A percentile compares a stretch with the other conserved stretches of the same genome.
Evolutionary conservation across 1,284 basidiomycete species (phyloP).

Genomic region (Fomitopsis betulina): DNA sequence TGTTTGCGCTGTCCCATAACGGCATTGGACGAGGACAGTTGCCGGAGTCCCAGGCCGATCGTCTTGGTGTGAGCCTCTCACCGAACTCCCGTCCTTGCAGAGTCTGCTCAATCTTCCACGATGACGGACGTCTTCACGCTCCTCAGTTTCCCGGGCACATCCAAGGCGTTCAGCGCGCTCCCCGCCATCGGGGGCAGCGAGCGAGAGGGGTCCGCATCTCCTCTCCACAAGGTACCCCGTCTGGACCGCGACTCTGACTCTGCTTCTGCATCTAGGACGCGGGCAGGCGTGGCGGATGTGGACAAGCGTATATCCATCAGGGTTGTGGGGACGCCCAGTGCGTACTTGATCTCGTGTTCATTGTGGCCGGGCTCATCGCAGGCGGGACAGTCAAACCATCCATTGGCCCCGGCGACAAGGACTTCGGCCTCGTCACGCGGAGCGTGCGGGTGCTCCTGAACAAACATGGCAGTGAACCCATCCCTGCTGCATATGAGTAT

Average conservation of each 20-base stretch:
- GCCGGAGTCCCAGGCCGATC: background rate
- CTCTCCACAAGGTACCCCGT: constrained; percentile 63
- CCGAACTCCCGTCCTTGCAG: background rate
- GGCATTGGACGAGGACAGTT: background rate
- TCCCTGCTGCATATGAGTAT: constrained; percentile 48
- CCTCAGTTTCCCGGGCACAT: constrained; percentile 48
- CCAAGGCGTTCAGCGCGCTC: constrained; percentile 51
- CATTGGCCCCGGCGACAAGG: constrained; percentile 14
- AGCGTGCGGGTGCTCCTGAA: constrained; percentile 43
- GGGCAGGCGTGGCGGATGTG: constrained; percentile 23
- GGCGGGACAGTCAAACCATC: constrained; percentile 13
- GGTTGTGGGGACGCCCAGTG: constrained; percentile 39
- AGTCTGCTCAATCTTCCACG: no score
- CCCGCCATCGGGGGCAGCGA: constrained; percentile 13
- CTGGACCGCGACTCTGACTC: constrained; percentile 60
- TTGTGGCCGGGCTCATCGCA: background rate
- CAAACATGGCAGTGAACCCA: constrained; percentile 25
- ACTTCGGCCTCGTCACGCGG: constrained; percentile 31
- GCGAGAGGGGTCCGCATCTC: constrained; percentile 47
- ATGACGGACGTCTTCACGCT: constrained; percentile 31
- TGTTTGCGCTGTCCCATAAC: background rate
- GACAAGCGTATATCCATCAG: constrained; percentile 38
- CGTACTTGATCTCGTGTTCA: constrained; percentile 9
- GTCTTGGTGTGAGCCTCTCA: background rate
- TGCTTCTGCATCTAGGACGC: constrained; percentile 47